Conservation (phyloP, 2,329 filamentous ascomycete genomes). For the Aspergillus oerlinghausenensis region DNA sequence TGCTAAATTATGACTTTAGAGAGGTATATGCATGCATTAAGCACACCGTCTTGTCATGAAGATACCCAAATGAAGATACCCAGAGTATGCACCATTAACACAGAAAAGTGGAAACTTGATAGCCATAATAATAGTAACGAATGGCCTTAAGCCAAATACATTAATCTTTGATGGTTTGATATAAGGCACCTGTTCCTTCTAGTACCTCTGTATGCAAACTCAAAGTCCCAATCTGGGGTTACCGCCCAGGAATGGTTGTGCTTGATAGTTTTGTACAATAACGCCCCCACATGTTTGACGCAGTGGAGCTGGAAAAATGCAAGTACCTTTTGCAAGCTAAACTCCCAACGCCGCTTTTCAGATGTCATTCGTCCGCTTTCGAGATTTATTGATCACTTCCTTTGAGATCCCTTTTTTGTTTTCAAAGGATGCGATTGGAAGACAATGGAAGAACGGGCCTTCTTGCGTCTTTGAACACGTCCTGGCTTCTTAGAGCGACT, state of each 20-base stretch:
- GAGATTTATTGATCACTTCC: slow-evolving; percentile 20
- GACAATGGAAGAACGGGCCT: slow-evolving; percentile 36
- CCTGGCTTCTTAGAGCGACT: slow-evolving; percentile 23
- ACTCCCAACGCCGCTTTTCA: background rate
- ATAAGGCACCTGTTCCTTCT: background rate
- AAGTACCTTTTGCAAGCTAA: background rate
- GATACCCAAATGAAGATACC: background rate
- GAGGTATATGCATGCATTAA: background rate
- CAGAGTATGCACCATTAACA: background rate
- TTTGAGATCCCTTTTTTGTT: slow-evolving; percentile 27
- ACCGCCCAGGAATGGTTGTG: background rate
- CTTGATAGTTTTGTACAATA: background rate
- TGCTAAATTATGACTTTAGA: background rate
- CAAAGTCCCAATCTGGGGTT: background rate
- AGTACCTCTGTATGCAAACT: background rate
- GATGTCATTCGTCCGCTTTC: background rate
- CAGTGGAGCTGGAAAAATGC: background rate
- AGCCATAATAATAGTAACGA: background rate
- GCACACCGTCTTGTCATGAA: background rate
- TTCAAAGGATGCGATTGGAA: slow-evolving; percentile 33
- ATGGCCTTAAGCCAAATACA: background rate
- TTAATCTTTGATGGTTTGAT: background rate
- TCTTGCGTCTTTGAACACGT: slow-evolving; percentile 38
- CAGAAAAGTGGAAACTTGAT: background rate
- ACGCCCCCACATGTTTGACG: background rate